These are phyloP conservation scores for Termitomyces sp. DNA, from an alignment of 1,284 basidiomycete genomes.

Conservation along the genomic window DNA sequence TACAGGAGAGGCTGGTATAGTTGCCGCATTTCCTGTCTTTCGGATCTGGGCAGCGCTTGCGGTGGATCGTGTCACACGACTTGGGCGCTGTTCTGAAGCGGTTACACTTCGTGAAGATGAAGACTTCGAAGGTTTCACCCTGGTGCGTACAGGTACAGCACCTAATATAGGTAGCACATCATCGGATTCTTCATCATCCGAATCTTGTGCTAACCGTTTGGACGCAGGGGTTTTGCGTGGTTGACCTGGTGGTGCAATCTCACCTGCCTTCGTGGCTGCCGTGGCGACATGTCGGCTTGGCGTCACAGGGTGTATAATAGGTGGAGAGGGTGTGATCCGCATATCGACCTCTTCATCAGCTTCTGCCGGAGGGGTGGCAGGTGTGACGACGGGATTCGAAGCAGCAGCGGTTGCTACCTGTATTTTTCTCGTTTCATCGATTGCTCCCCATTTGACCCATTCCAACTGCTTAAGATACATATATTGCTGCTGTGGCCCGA, in stretches of 20 bases:
- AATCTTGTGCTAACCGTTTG: constrained; percentile 59
- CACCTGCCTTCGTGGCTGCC: constrained; percentile 60
- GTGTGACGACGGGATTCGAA: constrained; percentile 50
- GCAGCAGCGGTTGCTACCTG: constrained; percentile 41
- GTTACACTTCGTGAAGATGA: constrained; percentile 41
- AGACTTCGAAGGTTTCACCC: constrained; percentile 40
- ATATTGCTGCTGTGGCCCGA: constrained; percentile 92
- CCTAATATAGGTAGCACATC: constrained; percentile 62
- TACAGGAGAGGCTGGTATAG: constrained; percentile 34
- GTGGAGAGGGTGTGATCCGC: constrained; percentile 37
- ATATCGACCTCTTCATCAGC: constrained; percentile 53
- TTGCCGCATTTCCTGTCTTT: constrained; percentile 35
- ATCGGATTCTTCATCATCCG: constrained; percentile 50
- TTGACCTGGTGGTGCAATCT: constrained; percentile 73
- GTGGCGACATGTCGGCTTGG: constrained; percentile 69
- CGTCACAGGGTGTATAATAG: constrained; percentile 61
- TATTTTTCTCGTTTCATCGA: constrained; percentile 62
- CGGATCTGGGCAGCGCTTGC: constrained; percentile 43
- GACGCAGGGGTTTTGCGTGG: constrained; percentile 79
- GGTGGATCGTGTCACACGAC: constrained; percentile 71
- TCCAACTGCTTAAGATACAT: constrained; percentile 95
- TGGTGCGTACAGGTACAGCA: constrained; percentile 35
- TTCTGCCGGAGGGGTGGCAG: constrained; percentile 78
- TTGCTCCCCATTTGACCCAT: constrained; percentile 90
- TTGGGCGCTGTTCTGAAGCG: constrained; percentile 62